Evolutionary conservation across 208 protist genomes (phyloP).

Genomic region (Plasmodiophora brassicae): DNA sequence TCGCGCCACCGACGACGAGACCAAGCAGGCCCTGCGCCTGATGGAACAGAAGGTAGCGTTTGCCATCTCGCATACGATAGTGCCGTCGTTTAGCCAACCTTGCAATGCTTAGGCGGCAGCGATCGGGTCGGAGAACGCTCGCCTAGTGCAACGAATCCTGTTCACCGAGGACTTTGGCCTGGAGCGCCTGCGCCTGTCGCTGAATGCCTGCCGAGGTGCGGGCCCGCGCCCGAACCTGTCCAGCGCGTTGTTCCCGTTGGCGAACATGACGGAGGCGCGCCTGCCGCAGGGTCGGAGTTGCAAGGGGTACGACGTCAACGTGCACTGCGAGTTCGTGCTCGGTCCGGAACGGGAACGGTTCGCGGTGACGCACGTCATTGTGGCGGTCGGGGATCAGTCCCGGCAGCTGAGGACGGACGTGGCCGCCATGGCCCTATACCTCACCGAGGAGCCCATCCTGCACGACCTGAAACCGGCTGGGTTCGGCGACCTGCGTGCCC

Average conservation of each 20-base stretch:
- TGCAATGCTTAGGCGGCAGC: too few relatives aligned
- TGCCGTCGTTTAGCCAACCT: too few relatives aligned
- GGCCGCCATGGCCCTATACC: not conserved
- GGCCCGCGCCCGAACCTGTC: not conserved
- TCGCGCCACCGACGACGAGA: too few relatives aligned
- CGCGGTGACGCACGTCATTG: slow-evolving; percentile 6
- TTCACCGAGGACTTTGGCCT: not conserved
- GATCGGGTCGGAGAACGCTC: not conserved
- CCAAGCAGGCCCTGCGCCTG: too few relatives aligned
- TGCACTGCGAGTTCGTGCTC: not conserved
- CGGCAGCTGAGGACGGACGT: not conserved
- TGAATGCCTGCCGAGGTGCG: not conserved
- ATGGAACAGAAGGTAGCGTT: too few relatives aligned
- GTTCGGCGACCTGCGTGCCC: not conserved
- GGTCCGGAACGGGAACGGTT: not conserved
- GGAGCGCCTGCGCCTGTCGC: not conserved
- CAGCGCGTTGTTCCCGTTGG: not conserved
- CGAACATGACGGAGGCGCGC: not conserved
- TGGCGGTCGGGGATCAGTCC: not conserved
- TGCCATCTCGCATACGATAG: too few relatives aligned
- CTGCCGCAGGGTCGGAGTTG: not conserved
- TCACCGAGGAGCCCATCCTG: slow-evolving; percentile 4
- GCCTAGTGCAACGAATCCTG: slow-evolving; percentile 3
- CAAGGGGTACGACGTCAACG: not conserved
- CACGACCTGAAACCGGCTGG: not conserved